These are phyloP conservation scores for Daldinia bambusicola DNA, from an alignment of 495 filamentous ascomycete genomes.

Conservation along the genomic window DNA sequence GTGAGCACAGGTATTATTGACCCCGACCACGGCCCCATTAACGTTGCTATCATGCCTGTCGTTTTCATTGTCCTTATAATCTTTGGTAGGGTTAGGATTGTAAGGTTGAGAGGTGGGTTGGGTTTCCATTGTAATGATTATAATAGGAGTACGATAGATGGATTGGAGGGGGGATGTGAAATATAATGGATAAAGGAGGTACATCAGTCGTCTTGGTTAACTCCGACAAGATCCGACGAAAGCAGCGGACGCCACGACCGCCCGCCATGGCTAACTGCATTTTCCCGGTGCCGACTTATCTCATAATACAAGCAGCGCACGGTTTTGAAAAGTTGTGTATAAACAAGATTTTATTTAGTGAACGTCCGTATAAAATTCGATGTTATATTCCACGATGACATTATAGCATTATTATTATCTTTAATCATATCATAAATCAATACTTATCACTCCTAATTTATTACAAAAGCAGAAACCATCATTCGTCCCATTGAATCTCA, in stretches of 20 bases:
- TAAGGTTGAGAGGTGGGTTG: background rate
- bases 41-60: background rate
- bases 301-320: background rate
- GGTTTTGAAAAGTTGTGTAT: background rate
- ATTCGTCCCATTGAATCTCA: background rate
- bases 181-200: background rate
- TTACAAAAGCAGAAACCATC: background rate
- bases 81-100: background rate
- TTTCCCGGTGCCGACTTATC: background rate
- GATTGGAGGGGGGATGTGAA: slow-evolving; percentile 1
- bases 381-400: too few relatives aligned
- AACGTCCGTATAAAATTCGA: too few relatives aligned
- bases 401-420: background rate
- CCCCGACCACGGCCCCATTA: slow-evolving; percentile 1
- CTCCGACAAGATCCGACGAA: slow-evolving; percentile 5
- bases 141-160: background rate
- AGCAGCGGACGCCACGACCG: background rate
- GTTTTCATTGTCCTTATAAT: background rate
- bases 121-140: background rate
- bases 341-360: background rate
- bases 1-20: slow-evolving; percentile 7
- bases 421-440: background rate
- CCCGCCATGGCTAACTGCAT: background rate
- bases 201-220: background rate
- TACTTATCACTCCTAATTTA: background rate